Evolutionary conservation across 78 protist species (phyloP), one percentile per base, ranked within the genome.

Genomic region (Monosiga brevicollis): DNA sequence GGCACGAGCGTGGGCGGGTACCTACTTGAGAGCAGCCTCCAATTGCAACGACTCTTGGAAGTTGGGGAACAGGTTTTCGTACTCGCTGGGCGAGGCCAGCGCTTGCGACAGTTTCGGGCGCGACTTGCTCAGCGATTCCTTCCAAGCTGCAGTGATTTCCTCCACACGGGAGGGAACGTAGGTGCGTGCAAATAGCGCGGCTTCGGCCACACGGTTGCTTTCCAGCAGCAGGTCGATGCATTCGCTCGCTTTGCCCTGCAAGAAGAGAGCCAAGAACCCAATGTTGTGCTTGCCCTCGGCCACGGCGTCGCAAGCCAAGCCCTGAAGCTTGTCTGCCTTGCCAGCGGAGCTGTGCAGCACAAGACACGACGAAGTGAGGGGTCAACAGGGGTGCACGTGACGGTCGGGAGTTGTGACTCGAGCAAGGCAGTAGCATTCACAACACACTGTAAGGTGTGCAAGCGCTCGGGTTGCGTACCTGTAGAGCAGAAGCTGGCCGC

Each of bases 101-200:
- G 91, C 26, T 38, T 71, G 55, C 36, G 82, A 84, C 0, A 36
- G 36, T 72, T 77, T 34, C 24, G 22, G 42, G 29, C 55, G 42
- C 25, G 24, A 11, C 34, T 1, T 38, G 32, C 1, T 39, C 2
- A 49, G 73, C 10, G 11, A 3, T 0, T 6, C 83, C n/a, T 38
- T 15, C 75, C 83, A 49, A 2, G 25, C 29, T 3, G 36, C 0
- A n/a, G 38, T 43, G 75, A 80, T 43, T 29, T 36, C 20, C 32
- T 40, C 24, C 34, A 83, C 79, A 15, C 37, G 15, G 29, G 40
- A 15, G 37, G 92, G 94, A 10, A 42, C 3, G 79, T 95, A 96
- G 22, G 97, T 94, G 72, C 97, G 91, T 3, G 98, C 93, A 76
- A 95, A 86, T 88, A 96, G 91, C 38, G 95, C 93, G 0, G 99